Evolutionary conservation across 257 asterid species (phyloP).

Genomic region (Haberlea rhodopensis): DNA sequence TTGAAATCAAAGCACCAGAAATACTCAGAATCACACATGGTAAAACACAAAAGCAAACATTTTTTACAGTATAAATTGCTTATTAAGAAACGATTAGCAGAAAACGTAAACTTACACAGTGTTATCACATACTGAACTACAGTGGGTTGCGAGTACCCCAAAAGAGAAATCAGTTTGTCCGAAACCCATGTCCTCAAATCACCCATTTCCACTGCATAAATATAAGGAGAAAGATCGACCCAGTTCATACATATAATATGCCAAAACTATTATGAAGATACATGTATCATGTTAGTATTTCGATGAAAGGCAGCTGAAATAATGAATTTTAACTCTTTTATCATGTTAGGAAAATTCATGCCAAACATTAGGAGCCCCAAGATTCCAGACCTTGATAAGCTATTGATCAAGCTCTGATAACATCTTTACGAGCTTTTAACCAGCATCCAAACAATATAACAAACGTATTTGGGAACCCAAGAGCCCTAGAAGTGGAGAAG

Average conservation of each 20-base stretch:
- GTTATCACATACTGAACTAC: constrained; percentile 67
- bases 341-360: not conserved
- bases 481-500: too few species aligned
- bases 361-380: not conserved
- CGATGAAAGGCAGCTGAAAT: not conserved
- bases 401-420: not conserved
- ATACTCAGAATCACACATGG: not conserved
- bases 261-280: constrained; percentile 9
- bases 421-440: not conserved
- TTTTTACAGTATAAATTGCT: not conserved
- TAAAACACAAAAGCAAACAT: not conserved
- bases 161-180: constrained; percentile 58
- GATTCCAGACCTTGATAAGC: not conserved
- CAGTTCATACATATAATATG: not conserved
- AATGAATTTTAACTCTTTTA: not conserved
- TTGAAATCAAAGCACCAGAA: not conserved
- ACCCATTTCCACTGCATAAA: constrained; percentile 52
- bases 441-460: not conserved
- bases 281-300: not conserved
- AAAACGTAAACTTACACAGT: constrained; percentile 39
- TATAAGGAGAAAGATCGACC: constrained; percentile 11
- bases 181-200: constrained; percentile 84
- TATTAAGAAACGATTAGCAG: not conserved
- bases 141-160: constrained; percentile 74
- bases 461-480: too few species aligned